A percentile compares a stretch with the other conserved stretches of the same genome.
Conservation (phyloP, 768 basidiomycete species). For the Suillus variegatus region DNA sequence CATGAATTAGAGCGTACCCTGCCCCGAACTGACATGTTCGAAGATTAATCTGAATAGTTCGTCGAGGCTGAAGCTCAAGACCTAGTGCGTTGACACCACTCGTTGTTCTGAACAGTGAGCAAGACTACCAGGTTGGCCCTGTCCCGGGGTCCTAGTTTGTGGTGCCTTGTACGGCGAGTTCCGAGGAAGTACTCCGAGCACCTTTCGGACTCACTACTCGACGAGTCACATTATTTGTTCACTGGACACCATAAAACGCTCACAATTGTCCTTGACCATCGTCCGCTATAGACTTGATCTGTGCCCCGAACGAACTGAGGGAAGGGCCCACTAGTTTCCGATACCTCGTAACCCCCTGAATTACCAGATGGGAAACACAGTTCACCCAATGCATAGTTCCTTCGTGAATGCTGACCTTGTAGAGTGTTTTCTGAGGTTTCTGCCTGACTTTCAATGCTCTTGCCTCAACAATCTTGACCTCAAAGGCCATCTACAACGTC, state of each 20-base stretch:
- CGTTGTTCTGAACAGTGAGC: not conserved
- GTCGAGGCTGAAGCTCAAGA: not conserved
- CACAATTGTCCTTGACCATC: not conserved
- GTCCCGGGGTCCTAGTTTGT: not conserved
- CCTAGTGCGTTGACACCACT: not conserved
- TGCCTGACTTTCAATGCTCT: conserved; percentile 33
- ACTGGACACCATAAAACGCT: not conserved
- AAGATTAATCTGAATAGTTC: not conserved
- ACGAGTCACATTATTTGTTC: not conserved
- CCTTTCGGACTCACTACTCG: not conserved
- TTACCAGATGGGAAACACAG: not conserved
- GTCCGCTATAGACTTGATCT: not conserved
- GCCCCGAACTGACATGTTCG: not conserved
- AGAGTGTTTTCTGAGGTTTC: conserved; percentile 28
- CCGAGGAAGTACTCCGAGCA: not conserved
- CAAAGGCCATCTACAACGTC: conserved; percentile 31
- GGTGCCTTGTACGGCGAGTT: conserved; percentile 19
- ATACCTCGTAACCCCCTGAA: not conserved
- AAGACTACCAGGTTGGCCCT: not conserved
- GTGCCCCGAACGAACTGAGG: not conserved
- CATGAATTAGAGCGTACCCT: not conserved
- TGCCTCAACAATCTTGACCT: conserved; percentile 25
- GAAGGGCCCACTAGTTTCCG: not conserved
- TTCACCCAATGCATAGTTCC: conserved; percentile 14
- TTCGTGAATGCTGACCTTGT: conserved; percentile 33